These are phyloP conservation scores for Neltuma alba DNA, from an alignment of 306 rosid species.

Conservation along the genomic window DNA sequence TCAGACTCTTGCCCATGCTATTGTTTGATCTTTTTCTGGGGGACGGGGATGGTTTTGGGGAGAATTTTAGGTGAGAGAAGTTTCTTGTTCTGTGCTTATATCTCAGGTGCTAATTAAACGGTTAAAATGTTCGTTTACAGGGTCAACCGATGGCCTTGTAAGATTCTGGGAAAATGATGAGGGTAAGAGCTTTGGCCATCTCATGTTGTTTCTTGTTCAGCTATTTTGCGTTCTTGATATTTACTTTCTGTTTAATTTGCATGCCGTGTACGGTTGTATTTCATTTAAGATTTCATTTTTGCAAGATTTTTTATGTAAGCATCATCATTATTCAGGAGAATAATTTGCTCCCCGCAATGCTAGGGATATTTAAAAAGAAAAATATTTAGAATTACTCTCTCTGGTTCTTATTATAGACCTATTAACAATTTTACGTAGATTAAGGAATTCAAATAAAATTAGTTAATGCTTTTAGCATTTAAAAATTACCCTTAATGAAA, in stretches of 20 bases:
- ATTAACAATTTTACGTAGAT: background rate
- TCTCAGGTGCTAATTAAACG: constrained; percentile 29
- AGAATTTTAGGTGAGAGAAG: constrained; percentile 20
- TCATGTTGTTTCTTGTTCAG: constrained; percentile 3
- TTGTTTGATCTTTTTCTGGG: background rate
- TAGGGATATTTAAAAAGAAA: no score
- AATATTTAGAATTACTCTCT: background rate
- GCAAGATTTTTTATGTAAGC: constrained; percentile 10
- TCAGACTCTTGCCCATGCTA: constrained; percentile 22
- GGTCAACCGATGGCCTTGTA: constrained; percentile 90
- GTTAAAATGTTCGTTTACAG: constrained; percentile 56
- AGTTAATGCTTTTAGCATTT: background rate
- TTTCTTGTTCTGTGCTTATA: constrained; percentile 16
- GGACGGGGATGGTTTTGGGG: constrained; percentile 9
- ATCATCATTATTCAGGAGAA: background rate
- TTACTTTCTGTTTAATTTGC: constrained; percentile 16
- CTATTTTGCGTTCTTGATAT: constrained; percentile 33
- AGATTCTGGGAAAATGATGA: constrained; percentile 98
- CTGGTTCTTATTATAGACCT: background rate
- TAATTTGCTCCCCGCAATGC: background rate
- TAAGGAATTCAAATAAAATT: background rate
- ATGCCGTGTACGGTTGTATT: background rate
- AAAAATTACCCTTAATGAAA: background rate
- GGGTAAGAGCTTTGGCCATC: constrained; percentile 55
- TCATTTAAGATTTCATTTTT: constrained; percentile 23